A percentile compares a stretch with the other conserved stretches of the same genome.
phyloP scores from a whole-genome alignment of 2,329 filamentous ascomycete genomes.

The Verticillium nonalfalfae region DNA sequence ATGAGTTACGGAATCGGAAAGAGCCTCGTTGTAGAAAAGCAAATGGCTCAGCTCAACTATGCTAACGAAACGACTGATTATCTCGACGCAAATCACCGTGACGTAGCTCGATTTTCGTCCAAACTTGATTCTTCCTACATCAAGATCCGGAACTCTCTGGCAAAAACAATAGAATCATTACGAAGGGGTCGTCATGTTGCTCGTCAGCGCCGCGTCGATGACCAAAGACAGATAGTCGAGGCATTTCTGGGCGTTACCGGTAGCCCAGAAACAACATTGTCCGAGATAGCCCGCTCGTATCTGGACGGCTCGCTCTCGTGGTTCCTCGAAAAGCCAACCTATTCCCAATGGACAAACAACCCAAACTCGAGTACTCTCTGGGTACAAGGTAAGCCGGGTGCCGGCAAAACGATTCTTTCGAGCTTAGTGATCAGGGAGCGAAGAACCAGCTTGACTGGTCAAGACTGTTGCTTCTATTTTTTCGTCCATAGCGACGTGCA shows the following conservation, averaged over 20 bases:
- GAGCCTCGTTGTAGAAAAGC: conserved; percentile 22
- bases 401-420: conserved; percentile 14
- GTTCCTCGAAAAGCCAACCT: background rate
- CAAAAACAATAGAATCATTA: conserved; percentile 6
- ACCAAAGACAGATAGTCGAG: background rate
- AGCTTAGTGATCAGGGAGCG: conserved; percentile 10
- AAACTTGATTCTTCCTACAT: conserved; percentile 17
- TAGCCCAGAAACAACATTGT: background rate
- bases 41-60: conserved; percentile 19
- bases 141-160: conserved; percentile 18
- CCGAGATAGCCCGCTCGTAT: background rate
- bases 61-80: conserved; percentile 17
- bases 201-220: background rate
- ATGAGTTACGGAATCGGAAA: conserved; percentile 12
- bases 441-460: background rate
- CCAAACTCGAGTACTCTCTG: conserved; percentile 6
- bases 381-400: conserved; percentile 13
- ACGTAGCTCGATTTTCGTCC: conserved; percentile 18
- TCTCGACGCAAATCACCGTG: conserved; percentile 23
- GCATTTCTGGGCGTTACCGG: background rate
- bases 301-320: background rate
- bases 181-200: background rate
- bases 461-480: conserved; percentile 14
- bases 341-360: background rate
- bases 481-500: conserved; percentile 8